phyloP scores from a whole-genome alignment of 805 yeast species.

The Wickerhamomyces rabaulensis region DNA sequence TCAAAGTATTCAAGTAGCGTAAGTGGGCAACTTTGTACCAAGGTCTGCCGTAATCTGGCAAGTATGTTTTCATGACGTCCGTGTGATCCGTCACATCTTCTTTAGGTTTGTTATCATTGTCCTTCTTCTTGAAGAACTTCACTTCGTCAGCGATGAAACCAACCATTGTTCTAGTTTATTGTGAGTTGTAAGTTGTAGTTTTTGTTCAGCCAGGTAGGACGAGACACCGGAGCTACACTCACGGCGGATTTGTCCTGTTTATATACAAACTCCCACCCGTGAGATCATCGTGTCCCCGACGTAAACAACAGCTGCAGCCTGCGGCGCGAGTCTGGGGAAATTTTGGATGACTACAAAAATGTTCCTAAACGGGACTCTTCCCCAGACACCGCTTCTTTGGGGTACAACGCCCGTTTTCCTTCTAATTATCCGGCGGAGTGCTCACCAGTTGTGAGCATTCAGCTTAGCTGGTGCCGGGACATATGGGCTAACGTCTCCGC shows the following conservation, averaged over 20 bases:
- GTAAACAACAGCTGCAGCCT: neutral
- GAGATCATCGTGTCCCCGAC: neutral
- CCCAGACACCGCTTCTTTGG: neutral
- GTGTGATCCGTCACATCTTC: neutral
- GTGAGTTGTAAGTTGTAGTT: too few species aligned
- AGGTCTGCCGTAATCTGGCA: neutral
- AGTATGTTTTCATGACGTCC: neutral
- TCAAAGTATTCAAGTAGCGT: constrained; percentile 27
- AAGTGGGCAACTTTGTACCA: constrained; percentile 28
- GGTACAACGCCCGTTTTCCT: neutral
- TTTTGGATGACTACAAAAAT: neutral
- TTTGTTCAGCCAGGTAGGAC: too few species aligned
- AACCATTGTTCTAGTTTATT: neutral
- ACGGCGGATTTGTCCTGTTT: neutral
- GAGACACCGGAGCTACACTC: neutral
- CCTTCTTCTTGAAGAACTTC: neutral
- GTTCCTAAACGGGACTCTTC: neutral
- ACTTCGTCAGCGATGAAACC: constrained; percentile 6
- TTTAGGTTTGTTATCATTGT: neutral
- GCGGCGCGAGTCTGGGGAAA: neutral
- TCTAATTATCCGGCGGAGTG: too few species aligned
- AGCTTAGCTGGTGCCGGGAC: too few species aligned
- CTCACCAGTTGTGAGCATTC: too few species aligned
- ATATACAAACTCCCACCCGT: neutral
- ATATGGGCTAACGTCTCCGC: too few species aligned